A percentile compares a stretch with the other conserved stretches of the same genome.
phyloP scores from a whole-genome alignment of 371 early-diverging fungal species.

The Mortierella sp. region DNA sequence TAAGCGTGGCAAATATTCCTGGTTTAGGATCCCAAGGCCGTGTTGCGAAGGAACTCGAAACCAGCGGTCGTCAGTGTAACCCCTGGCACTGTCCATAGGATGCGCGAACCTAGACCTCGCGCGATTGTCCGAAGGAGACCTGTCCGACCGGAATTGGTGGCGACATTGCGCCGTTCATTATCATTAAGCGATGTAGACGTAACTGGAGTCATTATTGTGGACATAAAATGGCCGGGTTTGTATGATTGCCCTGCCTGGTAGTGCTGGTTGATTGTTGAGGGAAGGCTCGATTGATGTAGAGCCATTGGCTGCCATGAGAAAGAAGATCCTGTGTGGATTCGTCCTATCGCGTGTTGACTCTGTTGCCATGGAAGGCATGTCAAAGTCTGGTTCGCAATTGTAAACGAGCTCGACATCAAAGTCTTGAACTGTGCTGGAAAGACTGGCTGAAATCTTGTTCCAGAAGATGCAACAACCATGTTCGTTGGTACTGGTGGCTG shows the following conservation, averaged over 20 bases:
- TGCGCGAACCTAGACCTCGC: conserved; percentile 33
- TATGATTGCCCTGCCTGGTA: too few relatives aligned
- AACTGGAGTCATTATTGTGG: background rate
- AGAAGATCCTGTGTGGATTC: conserved; percentile 7
- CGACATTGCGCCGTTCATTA: conserved; percentile 17
- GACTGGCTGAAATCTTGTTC: too few relatives aligned
- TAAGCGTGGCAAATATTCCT: too few relatives aligned
- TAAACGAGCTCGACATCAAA: conserved; percentile 24
- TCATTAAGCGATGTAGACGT: conserved; percentile 8
- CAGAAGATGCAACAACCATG: too few relatives aligned
- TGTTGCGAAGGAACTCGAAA: conserved; percentile 36
- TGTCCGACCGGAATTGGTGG: conserved; percentile 3
- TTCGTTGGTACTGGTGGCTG: too few relatives aligned
- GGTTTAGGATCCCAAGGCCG: conserved; percentile 10
- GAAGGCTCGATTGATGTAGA: background rate
- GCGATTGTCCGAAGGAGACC: conserved; percentile 32
- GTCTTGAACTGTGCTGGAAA: conserved; percentile 35
- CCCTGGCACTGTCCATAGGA: conserved; percentile 50
- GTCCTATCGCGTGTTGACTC: conserved; percentile 29
- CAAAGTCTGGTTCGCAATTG: conserved; percentile 13
- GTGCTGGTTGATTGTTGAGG: background rate
- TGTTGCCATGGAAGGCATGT: conserved; percentile 35
- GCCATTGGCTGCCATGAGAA: background rate
- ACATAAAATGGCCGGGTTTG: conserved; percentile 5
- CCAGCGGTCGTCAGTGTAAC: conserved; percentile 52